Evolutionary conservation across 164 flowering plant species (phyloP), one percentile per base, ranked within the genome.

Genomic region (Chimonanthus salicifolius): DNA sequence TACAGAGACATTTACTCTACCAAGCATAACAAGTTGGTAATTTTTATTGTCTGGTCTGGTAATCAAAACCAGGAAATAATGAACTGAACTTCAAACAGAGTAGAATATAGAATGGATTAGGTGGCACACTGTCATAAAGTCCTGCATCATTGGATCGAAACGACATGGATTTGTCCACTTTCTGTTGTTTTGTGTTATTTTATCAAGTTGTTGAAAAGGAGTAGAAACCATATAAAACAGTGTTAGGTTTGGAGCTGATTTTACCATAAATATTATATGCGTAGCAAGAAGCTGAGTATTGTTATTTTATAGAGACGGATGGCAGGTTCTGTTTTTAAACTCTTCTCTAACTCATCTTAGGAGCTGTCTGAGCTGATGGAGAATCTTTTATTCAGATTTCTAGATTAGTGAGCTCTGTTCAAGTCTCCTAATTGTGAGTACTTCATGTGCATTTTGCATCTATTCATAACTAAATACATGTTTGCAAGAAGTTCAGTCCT

Each of bases 61-160:
- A 13, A 16, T 48, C 68, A 15, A 65, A 18, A 4, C 44, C 46
- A 69, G 15, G 51, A 15, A 50, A 63, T 18, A 63, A 16, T 54
- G 60, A 54, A 54, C 4, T 33, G 2, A 33, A 33, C 33, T 1
- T 33, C 33, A 54, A 9, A 10, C 0, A 54, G 15, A 54, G 15
- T 54, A 16, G n/a, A 51, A 10, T 10, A 45, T 20, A 77, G 44
- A 48, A 46, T 21, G 51, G 64, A 63, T 73, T 77, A 72, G 72
- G 72, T 69, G 69, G 63, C 67, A 43, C 21, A 4, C 4, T 49
- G 60, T 13, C 20, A 5, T 43, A n/a, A 20, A 49, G 62, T 13
- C 60, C 62, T 49, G 6, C 43, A 43, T 69, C 71, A 21, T 47
- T 48, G 45, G n/a, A 66, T 16, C 16, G n/a, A 5, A 43, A 6